Percentiles rank a stretch among this genome's conserved stretches.
Conservation (phyloP, 2,329 filamentous ascomycete genomes). For the Fusarium anthophilum region DNA sequence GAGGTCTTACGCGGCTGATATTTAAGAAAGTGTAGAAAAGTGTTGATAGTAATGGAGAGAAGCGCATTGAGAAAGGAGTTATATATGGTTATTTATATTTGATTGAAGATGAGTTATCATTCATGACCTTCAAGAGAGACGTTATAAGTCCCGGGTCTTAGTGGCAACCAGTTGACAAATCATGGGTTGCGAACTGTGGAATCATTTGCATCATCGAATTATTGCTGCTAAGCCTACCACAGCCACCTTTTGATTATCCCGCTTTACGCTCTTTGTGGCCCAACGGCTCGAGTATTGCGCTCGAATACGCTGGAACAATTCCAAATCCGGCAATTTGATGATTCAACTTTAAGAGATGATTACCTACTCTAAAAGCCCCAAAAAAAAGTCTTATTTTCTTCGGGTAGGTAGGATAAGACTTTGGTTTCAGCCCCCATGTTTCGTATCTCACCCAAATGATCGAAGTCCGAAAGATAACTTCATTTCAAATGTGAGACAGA, state of each 20-base stretch:
- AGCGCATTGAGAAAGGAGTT: conserved; percentile 54
- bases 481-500: background rate
- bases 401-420: background rate
- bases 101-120: background rate
- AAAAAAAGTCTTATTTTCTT: background rate
- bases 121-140: background rate
- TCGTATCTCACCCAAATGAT: background rate
- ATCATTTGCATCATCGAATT: conserved; percentile 43
- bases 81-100: conserved; percentile 22
- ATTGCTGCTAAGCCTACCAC: conserved; percentile 16
- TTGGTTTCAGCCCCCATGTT: background rate
- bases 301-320: conserved; percentile 7
- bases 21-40: conserved; percentile 60
- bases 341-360: background rate
- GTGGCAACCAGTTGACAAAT: conserved; percentile 37
- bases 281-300: background rate
- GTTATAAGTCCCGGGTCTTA: conserved; percentile 7
- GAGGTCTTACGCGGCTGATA: conserved; percentile 51
- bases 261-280: conserved; percentile 7
- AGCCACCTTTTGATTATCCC: conserved; percentile 15
- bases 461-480: background rate
- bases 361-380: background rate
- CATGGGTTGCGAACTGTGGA: conserved; percentile 34
- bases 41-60: conserved; percentile 58
- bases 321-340: background rate